Conservation (phyloP, 2,329 filamentous ascomycete genomes). For the Alternaria ethzedia region DNA sequence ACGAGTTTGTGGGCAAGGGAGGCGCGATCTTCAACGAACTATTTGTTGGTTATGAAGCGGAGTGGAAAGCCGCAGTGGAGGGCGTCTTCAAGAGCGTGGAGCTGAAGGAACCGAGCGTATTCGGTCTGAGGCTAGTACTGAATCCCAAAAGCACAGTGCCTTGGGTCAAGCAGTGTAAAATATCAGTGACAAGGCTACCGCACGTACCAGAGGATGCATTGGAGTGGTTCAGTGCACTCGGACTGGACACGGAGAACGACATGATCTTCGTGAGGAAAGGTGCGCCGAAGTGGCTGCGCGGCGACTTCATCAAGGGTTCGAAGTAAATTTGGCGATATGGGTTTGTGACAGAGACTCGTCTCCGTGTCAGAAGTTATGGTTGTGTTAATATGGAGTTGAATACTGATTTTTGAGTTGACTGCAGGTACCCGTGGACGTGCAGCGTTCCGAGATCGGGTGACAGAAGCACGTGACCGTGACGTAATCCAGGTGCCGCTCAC, state of each 20-base stretch:
- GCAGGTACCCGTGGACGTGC: neutral
- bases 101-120: conserved; percentile 13
- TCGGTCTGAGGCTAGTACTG: conserved; percentile 11
- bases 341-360: neutral
- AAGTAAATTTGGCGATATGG: neutral
- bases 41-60: conserved; percentile 10
- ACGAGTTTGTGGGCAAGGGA: conserved; percentile 10
- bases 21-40: conserved; percentile 14
- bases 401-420: neutral
- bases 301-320: conserved; percentile 9
- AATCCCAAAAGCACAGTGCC: conserved; percentile 2
- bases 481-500: neutral
- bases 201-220: conserved; percentile 14
- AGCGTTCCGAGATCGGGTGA: neutral
- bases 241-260: conserved; percentile 12
- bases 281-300: conserved; percentile 12
- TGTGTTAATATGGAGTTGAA: neutral
- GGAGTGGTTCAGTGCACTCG: conserved; percentile 9
- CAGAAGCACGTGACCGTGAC: conserved; percentile 2
- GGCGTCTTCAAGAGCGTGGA: conserved; percentile 15
- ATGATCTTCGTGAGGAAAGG: conserved; percentile 17
- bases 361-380: neutral
- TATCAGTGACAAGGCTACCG: conserved; percentile 12
- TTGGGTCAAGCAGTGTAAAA: conserved; percentile 14
- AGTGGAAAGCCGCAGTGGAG: conserved; percentile 9